Base-by-base conservation (phyloP, 1,284 basidiomycete genomes). In the Ceraceosorus bombacis region DNA sequence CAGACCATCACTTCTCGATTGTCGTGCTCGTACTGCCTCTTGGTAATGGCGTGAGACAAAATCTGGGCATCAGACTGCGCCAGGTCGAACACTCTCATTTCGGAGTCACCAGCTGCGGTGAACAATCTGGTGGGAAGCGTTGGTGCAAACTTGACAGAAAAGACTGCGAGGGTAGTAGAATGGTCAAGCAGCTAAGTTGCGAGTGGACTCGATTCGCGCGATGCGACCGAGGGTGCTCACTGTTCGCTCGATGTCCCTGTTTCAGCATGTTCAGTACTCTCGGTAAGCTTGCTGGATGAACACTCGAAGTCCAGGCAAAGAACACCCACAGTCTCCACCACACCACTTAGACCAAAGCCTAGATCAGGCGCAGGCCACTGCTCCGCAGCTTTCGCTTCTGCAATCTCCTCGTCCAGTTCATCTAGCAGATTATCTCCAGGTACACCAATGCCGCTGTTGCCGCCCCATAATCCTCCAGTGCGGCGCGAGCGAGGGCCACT, bases 11-110 rank as follows among this genome's bases (percentile, higher is more conserved):
- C 65, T 43, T 65, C 64, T 53, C 53, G 58, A 2, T 60, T 61
- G n/a, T 54, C 38, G 4, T 51, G 13, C 7, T 41, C 49, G 17
- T 54, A 56, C 4, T 41, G 41, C 1, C 49, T 38, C 9, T 51
- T 43, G 1, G 57, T 59, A 48, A 55, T 59, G 49, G 58, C 57
- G 15, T 51, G 57, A 10, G 27, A 37, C 39, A n/a, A n/a, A 10
- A 10, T 15, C 37, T 49, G 41, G 5, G n/a, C 13, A 9, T 57
- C 59, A 55, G 60, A 57, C 61, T 63, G 61, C 60, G 27, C 65
- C 57, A 89, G 79, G 72, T 93, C 90, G 69, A 88, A 89, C 3
- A 95, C 85, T 38, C 90, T 83, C 43, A 94, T 84, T 76, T 90
- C 84, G 8, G 79, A 79, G 76, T 93, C 89, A 6, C 86, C 85